Conservation (phyloP, 345 rosid species). For the Euphorbia tirucalli region DNA sequence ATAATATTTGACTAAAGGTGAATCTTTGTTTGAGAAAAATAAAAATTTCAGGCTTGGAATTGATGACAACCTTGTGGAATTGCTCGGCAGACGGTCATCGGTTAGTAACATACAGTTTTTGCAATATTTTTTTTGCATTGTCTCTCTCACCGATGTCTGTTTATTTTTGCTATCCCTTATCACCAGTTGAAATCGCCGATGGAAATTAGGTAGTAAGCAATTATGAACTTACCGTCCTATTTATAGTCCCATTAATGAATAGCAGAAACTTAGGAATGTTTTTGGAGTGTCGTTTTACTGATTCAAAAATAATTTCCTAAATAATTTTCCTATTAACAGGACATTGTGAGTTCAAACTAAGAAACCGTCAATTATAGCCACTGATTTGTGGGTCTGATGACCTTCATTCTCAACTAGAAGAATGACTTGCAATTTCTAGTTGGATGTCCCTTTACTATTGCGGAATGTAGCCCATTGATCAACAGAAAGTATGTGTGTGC, state of each 20-base stretch:
- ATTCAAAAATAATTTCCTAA: background rate
- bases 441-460: too few species aligned
- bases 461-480: background rate
- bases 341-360: too few species aligned
- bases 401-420: background rate
- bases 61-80: slow-evolving; percentile 85
- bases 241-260: background rate
- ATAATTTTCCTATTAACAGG: background rate
- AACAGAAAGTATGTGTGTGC: too few species aligned
- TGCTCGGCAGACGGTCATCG: slow-evolving; percentile 76
- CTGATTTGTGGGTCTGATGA: background rate
- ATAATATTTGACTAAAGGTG: background rate
- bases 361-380: background rate
- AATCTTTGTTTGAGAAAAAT: too few species aligned
- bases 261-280: background rate
- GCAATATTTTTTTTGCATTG: background rate
- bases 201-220: background rate
- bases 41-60: slow-evolving; percentile 71
- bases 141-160: background rate
- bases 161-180: background rate
- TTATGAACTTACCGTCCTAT: background rate
- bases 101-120: slow-evolving; percentile 38
- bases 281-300: background rate
- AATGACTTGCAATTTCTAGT: background rate
- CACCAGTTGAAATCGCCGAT: background rate